Percentiles rank a stretch among this genome's conserved stretches.
phyloP scores from a whole-genome alignment of 2,329 filamentous ascomycete species.

The Coniochaeta pulveracea region DNA sequence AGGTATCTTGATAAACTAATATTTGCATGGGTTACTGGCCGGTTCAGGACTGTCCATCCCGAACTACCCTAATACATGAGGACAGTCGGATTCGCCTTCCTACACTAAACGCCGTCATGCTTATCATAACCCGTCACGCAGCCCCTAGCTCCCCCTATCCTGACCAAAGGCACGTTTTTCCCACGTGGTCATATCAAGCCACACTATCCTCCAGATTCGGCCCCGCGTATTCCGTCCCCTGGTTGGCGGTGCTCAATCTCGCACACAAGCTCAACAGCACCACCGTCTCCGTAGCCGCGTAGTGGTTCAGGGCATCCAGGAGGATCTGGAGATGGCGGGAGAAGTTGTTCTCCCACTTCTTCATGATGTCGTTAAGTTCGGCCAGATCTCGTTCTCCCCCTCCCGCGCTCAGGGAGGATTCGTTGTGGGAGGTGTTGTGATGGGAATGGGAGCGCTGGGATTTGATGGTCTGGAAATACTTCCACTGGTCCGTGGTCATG shows the following conservation, averaged over 20 bases:
- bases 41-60: too few relatives aligned
- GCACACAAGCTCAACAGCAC: conserved; percentile 84
- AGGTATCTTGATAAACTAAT: too few relatives aligned
- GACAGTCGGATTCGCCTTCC: too few relatives aligned
- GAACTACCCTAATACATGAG: too few relatives aligned
- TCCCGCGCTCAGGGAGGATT: conserved; percentile 7
- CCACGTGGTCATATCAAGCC: too few relatives aligned
- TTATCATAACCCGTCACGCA: too few relatives aligned
- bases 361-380: conserved; percentile 77
- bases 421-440: background rate
- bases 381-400: conserved; percentile 37
- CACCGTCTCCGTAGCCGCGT: conserved; percentile 93
- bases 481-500: conserved; percentile 52
- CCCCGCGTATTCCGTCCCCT: conserved; percentile 57
- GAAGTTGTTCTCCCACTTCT: conserved; percentile 90
- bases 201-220: conserved; percentile 46
- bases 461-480: conserved; percentile 39
- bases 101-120: too few relatives aligned
- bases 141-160: too few relatives aligned
- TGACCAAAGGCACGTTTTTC: too few relatives aligned
- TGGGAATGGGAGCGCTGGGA: conserved; percentile 20
- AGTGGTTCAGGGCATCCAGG: conserved; percentile 90
- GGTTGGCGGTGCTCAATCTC: conserved; percentile 68
- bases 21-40: too few relatives aligned
- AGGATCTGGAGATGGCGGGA: conserved; percentile 85